Evolutionary conservation across 371 early-diverging fungal species (phyloP), one percentile per base, ranked within the genome.

Genomic region (Circinella umbellata): DNA sequence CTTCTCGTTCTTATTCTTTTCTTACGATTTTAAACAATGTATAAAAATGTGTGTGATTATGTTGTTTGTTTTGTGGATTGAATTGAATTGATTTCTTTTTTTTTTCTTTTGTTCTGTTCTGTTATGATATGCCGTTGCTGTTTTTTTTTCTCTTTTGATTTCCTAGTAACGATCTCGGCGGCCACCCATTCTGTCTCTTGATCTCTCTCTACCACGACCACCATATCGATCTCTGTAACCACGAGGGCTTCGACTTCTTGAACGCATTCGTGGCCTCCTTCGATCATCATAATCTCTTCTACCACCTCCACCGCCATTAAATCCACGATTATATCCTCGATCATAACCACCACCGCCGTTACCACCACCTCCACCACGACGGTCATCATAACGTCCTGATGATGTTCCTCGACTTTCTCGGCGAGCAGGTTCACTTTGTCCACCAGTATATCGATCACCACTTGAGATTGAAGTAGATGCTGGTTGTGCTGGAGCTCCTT

Each of bases 401-500:
- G 42, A 42, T 9, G 9, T 3, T 27, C 76, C 80, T 57, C 76
- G 49, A 15, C 73, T 48, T 14, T 76, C 69, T 60, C 76, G 73
- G 13, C 72, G 76, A 34, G 27, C 9, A n/a, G 10, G 18, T 10
- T 57, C 57, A n/a, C 14, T 57, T 3, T 27, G 54, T 77, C 78
- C 47, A 64, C 66, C 46, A 27, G 27, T 27, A 57, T 65, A 64
- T 73, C 73, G 47, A 74, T 57, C 69, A 64, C 71, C 38, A 74
- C 76, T 69, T 63, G 79, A 67, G 63, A 81, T 65, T 70, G 81
- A 77, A 73, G 83, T 75, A 70, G 66, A 69, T 20, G 54, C 38
- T 34, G 76, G 86, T 64, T 84, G 73, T 51, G 82, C 74, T 63
- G 86, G 85, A 54, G 80, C 85, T 35, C 94, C 95, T 34, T 84